Conservation (phyloP, 805 yeast genomes). For the Candida nitratophila region DNA sequence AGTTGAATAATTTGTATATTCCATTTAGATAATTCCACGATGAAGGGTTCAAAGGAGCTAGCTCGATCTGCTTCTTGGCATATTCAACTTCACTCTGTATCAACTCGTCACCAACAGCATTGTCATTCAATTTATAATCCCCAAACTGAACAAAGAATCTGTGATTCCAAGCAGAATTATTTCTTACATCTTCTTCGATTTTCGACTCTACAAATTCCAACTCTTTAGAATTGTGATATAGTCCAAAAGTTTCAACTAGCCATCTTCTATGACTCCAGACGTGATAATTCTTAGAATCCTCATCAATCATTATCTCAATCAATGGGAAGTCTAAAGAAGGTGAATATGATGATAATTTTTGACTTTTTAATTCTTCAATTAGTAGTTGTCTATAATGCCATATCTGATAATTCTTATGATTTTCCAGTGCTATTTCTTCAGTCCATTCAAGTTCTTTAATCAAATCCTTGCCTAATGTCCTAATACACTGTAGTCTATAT, state of each 20-base stretch:
- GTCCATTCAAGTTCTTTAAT: conserved; percentile 70
- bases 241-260: conserved; percentile 54
- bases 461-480: conserved; percentile 28
- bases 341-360: conserved; percentile 21
- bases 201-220: conserved; percentile 39
- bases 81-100: conserved; percentile 46
- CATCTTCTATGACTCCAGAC: conserved; percentile 93
- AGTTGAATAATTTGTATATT: conserved; percentile 27
- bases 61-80: conserved; percentile 38
- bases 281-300: conserved; percentile 88
- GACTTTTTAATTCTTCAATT: conserved; percentile 26
- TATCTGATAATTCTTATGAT: conserved; percentile 92
- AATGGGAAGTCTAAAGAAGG: conserved; percentile 58
- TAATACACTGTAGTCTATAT: conserved; percentile 50
- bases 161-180: conserved; percentile 93
- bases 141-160: conserved; percentile 52
- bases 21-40: conserved; percentile 82
- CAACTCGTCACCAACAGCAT: conserved; percentile 8
- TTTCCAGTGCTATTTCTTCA: conserved; percentile 62
- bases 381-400: conserved; percentile 87
- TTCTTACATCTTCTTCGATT: conserved; percentile 61
- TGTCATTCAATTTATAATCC: conserved; percentile 8
- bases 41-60: conserved; percentile 76
- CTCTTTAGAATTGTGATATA: conserved; percentile 41
- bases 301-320: conserved; percentile 58